Base-by-base conservation (phyloP, 129 eudicot genomes). In the Silybum marianum region DNA sequence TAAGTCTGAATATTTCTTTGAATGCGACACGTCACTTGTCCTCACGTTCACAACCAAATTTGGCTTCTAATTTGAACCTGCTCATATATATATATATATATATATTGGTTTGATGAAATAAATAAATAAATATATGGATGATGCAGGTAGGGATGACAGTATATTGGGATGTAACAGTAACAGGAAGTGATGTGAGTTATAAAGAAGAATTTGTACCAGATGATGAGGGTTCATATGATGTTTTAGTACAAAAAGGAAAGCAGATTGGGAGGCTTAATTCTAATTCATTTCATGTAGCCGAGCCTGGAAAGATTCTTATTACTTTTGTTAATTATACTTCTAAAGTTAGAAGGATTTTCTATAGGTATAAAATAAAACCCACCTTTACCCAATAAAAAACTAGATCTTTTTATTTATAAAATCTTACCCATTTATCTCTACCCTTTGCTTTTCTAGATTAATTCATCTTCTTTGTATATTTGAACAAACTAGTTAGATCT, bases 221-320 rank as follows among this genome's bases (percentile, higher is more conserved):
- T 5, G 98, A 96, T 62, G 99, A 96, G 69, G 92, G 99, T 73
- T 96, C 99, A 7, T 96, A 93, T 84, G 84, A 28, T 71, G 86
- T 96, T 32, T 82, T 96, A 87, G 85, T 93, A 34, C 87, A 84
- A 21, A 84, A 81, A 71, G 97, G 93, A 74, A 90, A 73, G 84
- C 92, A 80, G 77, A 75, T 93, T 75, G 82, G 76, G 34, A 87
- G 85, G 71, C 74, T 82, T 62, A 69, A 85, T 21, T 87, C 95
- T 68, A 95, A 93, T 85, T 86, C 87, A 48, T 96, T 93, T 82
- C 89, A 93, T 79, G 88, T 96, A 5, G 84, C 87, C 77, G 99
- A 96, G 72, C 93, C 98, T 25, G 99, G 98, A 51, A 90, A 81
- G 62, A 93, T 96, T 22, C 84, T 91, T 7, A 86, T 96, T 22